Evolutionary conservation across 768 basidiomycete species (phyloP).

Genomic region (Tulasnella sp.): DNA sequence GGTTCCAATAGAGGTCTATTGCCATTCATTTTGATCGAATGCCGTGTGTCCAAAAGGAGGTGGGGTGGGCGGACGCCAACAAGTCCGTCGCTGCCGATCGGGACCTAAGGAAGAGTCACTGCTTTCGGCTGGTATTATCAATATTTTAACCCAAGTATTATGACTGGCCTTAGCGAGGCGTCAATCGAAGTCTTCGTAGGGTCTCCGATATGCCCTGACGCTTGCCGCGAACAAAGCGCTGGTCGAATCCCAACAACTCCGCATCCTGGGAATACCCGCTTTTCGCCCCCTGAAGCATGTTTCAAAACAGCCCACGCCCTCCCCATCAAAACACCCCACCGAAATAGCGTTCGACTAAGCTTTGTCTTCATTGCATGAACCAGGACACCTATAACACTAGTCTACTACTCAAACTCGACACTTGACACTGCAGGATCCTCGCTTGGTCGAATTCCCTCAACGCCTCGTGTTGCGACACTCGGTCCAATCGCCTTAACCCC

Average conservation of each 20-base stretch:
- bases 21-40: neutral
- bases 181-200: neutral
- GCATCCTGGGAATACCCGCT: slow-evolving; percentile 1
- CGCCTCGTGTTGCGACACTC: neutral
- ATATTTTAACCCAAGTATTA: neutral
- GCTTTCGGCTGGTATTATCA: neutral
- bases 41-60: neutral
- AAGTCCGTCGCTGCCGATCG: neutral
- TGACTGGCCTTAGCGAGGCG: neutral
- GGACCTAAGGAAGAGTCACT: neutral
- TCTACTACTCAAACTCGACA: neutral
- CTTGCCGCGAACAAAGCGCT: neutral
- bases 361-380: neutral
- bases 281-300: neutral
- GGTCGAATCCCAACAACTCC: neutral
- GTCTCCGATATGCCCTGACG: neutral
- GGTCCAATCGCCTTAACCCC: neutral
- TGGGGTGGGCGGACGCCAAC: neutral
- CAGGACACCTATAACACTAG: neutral
- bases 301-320: neutral
- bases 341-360: neutral
- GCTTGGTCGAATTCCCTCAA: neutral
- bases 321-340: neutral
- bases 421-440: neutral
- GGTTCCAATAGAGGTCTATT: slow-evolving; percentile 2